Base-by-base conservation (phyloP, 78 protist genomes). In the Diacronema lutheri region DNA sequence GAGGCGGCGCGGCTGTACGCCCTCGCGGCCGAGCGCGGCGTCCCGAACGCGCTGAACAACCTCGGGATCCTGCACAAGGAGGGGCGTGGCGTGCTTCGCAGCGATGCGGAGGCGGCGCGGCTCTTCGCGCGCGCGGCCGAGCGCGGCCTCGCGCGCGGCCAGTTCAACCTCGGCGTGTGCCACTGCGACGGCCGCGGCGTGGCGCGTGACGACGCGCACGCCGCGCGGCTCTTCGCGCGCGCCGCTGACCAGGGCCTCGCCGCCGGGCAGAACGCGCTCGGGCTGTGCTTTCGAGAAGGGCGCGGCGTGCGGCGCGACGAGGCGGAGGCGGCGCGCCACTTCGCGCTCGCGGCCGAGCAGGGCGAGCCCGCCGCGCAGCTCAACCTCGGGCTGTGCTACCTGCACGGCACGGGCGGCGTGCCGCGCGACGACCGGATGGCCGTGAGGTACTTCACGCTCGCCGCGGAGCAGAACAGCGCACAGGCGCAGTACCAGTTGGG, bases 161-260 rank as follows among this genome's bases (percentile, higher is more conserved):
- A 71, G 78, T 12, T 3, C 78, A 5, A n/a, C n/a, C 78, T 71
- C 11, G 78, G 78, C 40, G 4, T 4, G n/a, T 71, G 78, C 78
- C n/a, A 71, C 78, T 4, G n/a, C 44, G 20, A 13, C n/a, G 78
- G 78, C 40, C 21, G n/a, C n/a, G 78, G 78, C 78, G 78, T 71
- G 78, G 33, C 40, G 41, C 21, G 46, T 9, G 78, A 71, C 78
- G 29, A 40, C 41, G 46, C 9, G 37, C 21, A 1, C 11, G 78
- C 78, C 46, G 78, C n/a, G 41, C 40, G 40, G 37, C 12, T 5
- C 37, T 9, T 40, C 78, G 12, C 37, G 21, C 40, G 4, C 21
- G 78, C 33, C n/a, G 78, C 78, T 4, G 37, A 71, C 44, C 11
- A 4, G 9, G 78, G 78, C 40, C n/a, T 13, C 46, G 78, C 58